A percentile compares a stretch with the other conserved stretches of the same genome.
Conservation (phyloP, 805 yeast genomes). For the Yarrowia divulgata region DNA sequence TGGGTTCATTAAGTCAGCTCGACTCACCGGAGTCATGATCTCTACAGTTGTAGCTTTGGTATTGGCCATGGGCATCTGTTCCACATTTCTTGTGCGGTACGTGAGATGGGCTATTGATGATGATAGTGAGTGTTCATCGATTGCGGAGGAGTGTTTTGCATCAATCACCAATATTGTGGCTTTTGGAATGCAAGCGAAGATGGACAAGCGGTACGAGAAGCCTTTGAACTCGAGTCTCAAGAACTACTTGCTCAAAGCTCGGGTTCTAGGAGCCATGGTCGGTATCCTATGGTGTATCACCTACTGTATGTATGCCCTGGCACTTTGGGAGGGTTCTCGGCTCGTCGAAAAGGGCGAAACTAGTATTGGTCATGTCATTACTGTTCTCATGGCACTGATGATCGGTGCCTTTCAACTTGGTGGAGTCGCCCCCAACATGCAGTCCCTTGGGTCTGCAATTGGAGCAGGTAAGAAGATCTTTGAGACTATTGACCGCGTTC, state of each 20-base stretch:
- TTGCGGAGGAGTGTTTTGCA: constrained; percentile 55
- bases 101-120: constrained; percentile 43
- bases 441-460: constrained; percentile 52
- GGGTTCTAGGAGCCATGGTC: constrained; percentile 50
- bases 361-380: constrained; percentile 50
- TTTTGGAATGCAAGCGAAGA: constrained; percentile 53
- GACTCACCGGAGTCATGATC: constrained; percentile 50
- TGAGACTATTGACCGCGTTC: constrained; percentile 55
- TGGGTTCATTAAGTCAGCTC: constrained; percentile 51
- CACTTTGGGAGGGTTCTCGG: constrained; percentile 56
- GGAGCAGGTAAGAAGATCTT: constrained; percentile 54
- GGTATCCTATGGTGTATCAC: constrained; percentile 51
- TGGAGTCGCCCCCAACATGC: constrained; percentile 53
- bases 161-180: constrained; percentile 54
- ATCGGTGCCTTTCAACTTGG: constrained; percentile 56
- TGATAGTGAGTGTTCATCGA: constrained; percentile 50
- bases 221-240: constrained; percentile 46
- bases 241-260: constrained; percentile 46
- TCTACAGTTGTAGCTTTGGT: constrained; percentile 50
- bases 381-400: constrained; percentile 53
- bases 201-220: constrained; percentile 49
- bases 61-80: constrained; percentile 47
- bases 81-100: constrained; percentile 48
- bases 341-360: constrained; percentile 49
- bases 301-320: constrained; percentile 52